A percentile compares a stretch with the other conserved stretches of the same genome.
Conservation (phyloP, 2,329 filamentous ascomycete genomes). For the Penicillium sp. region DNA sequence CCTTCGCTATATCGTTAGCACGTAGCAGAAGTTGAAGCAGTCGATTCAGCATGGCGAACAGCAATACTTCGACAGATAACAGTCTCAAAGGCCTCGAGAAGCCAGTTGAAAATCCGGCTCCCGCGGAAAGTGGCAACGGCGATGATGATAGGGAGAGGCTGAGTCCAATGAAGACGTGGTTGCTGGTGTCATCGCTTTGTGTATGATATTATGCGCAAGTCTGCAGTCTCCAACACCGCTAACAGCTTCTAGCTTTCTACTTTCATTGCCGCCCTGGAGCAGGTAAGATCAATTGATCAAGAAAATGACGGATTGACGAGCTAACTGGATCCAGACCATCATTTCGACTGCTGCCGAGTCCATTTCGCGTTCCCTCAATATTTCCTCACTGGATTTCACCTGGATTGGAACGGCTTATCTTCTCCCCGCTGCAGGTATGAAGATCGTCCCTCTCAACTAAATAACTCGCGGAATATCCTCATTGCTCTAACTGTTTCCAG, state of each 20-base stretch:
- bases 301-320: neutral
- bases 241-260: neutral
- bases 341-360: neutral
- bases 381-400: neutral
- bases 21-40: neutral
- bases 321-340: neutral
- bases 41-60: neutral
- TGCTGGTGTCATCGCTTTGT: neutral
- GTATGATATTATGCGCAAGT: neutral
- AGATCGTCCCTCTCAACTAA: neutral
- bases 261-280: neutral
- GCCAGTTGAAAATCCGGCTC: neutral
- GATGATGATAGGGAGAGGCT: neutral
- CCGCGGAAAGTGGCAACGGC: neutral
- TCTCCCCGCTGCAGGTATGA: neutral
- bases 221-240: neutral
- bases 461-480: neutral
- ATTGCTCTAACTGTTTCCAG: neutral
- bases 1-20: neutral
- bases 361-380: neutral
- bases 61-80: neutral
- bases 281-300: neutral
- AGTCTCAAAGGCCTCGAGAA: neutral
- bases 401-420: constrained; percentile 3
- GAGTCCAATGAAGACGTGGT: neutral